phyloP scores from a whole-genome alignment of 176 grass and related monocot species.

The Musa beccarii region DNA sequence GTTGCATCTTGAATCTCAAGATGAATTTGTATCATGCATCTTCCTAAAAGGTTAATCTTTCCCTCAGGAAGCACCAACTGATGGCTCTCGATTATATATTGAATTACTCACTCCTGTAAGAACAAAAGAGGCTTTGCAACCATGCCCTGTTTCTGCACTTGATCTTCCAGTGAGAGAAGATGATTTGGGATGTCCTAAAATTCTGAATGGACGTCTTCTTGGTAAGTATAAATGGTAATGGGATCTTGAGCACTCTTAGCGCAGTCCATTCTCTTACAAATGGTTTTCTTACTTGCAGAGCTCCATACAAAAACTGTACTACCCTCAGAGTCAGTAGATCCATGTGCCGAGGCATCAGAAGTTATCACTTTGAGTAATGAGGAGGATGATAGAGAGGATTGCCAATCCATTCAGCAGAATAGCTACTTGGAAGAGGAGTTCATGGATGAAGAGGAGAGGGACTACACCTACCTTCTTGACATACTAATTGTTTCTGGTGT shows the following conservation, averaged over 20 bases:
- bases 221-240: constrained; percentile 26
- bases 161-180: constrained; percentile 34
- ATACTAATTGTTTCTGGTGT: constrained; percentile 69
- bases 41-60: not conserved
- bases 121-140: constrained; percentile 35
- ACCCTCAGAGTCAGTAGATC: constrained; percentile 20
- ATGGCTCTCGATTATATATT: not conserved
- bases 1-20: no score
- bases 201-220: constrained; percentile 17
- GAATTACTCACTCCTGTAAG: not conserved
- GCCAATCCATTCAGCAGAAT: constrained; percentile 33
- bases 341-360: not conserved
- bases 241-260: not conserved
- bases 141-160: constrained; percentile 64
- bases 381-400: not conserved
- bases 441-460: constrained; percentile 75
- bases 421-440: constrained; percentile 48
- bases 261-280: not conserved
- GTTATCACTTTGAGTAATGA: constrained; percentile 14
- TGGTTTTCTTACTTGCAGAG: constrained; percentile 29
- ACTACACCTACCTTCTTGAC: constrained; percentile 72
- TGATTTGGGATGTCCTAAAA: constrained; percentile 24
- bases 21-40: not conserved
- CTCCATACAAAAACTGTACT: constrained; percentile 18
- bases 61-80: constrained; percentile 1